Percentiles rank a stretch among this genome's conserved stretches.
These are phyloP conservation scores for Bipolaris sorokiniana DNA, from an alignment of 2,329 filamentous ascomycete species.

Conservation along the genomic window DNA sequence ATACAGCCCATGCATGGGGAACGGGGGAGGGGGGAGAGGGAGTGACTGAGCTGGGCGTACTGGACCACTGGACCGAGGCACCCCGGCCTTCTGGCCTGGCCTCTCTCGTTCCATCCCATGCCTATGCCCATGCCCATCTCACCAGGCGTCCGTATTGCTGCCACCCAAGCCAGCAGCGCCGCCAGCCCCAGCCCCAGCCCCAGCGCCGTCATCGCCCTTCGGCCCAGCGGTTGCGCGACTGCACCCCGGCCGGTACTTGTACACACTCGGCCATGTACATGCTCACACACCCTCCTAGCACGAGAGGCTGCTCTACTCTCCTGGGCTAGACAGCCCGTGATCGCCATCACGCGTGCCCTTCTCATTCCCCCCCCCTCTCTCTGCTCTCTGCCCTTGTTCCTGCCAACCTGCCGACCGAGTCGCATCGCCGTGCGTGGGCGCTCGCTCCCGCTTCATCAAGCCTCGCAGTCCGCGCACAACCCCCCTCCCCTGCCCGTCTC, in stretches of 20 bases:
- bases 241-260: background rate
- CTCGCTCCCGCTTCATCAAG: conserved; percentile 41
- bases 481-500: conserved; percentile 27
- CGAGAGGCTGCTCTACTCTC: conserved; percentile 14
- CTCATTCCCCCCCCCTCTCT: background rate
- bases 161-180: background rate
- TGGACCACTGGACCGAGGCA: conserved; percentile 22
- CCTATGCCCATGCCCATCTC: no score
- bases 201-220: background rate
- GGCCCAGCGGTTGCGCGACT: background rate
- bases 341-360: conserved; percentile 39
- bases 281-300: background rate
- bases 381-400: background rate
- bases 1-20: conserved; percentile 7
- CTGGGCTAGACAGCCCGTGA: conserved; percentile 35
- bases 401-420: conserved; percentile 31
- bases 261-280: background rate
- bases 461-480: conserved; percentile 35
- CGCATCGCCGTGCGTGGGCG: conserved; percentile 34
- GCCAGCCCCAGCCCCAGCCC: no score
- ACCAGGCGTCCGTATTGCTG: conserved; percentile 2
- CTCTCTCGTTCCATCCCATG: no score
- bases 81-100: background rate
- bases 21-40: background rate
- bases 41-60: no score